Conservation (phyloP, 2,329 filamentous ascomycete genomes). For the Neofusicoccum ribis region DNA sequence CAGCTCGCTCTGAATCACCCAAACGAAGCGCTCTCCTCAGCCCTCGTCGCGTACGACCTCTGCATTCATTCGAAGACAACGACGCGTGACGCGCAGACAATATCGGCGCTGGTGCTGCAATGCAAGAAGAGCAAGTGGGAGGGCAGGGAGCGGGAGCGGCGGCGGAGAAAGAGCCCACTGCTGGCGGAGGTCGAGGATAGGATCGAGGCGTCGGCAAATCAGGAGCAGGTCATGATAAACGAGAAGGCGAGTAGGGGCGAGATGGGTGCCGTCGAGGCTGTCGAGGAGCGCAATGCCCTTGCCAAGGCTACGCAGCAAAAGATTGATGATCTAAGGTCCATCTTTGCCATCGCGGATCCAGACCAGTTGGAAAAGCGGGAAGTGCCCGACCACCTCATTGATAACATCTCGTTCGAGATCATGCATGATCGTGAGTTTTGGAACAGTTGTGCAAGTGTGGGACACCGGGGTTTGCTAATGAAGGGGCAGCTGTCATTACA, state of each 20-base stretch:
- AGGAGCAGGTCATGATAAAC: conserved; percentile 41
- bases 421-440: conserved; percentile 63
- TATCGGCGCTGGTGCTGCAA: conserved; percentile 72
- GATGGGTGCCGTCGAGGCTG: conserved; percentile 46
- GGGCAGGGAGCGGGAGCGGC: conserved; percentile 63
- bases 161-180: conserved; percentile 58
- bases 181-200: conserved; percentile 59
- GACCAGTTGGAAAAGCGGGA: conserved; percentile 47
- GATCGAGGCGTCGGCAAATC: conserved; percentile 36
- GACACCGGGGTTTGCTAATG: conserved; percentile 5
- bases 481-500: conserved; percentile 55
- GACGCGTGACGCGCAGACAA: conserved; percentile 67
- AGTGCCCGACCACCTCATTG: conserved; percentile 75
- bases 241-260: conserved; percentile 37
- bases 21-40: conserved; percentile 70
- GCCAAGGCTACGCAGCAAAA: conserved; percentile 40
- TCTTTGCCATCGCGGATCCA: conserved; percentile 51
- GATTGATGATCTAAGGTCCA: conserved; percentile 44
- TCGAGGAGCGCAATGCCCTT: conserved; percentile 52
- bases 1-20: conserved; percentile 72
- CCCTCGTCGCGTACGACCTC: conserved; percentile 69
- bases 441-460: conserved; percentile 3
- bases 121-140: conserved; percentile 90
- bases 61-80: conserved; percentile 59
- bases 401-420: conserved; percentile 72